Evolutionary conservation across 2,329 filamentous ascomycete genomes (phyloP), one percentile per base, ranked within the genome.

Genomic region (Albophoma yamanashiensis): DNA sequence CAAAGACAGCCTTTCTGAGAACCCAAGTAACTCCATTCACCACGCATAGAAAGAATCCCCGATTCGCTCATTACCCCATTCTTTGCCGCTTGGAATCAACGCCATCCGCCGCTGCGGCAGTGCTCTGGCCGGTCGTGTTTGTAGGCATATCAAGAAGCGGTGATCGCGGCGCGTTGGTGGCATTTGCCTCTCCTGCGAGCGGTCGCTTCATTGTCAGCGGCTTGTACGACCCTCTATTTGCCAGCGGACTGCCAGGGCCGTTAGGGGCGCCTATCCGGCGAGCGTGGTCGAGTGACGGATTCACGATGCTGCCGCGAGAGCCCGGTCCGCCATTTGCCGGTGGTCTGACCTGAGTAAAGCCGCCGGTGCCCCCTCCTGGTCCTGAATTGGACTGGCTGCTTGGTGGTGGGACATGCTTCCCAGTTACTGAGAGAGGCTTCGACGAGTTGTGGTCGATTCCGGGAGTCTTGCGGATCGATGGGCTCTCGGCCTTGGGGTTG

Each of bases 381-480:
- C 62, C 62, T 45, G 60, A 59, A 39, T 59, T 45, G 25, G 65
- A 58, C 58, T 74, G 71, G 62, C 66, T 70, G 63, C 60, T 67
- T n/a, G 68, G 55, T 1, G 79, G 77, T 1, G 79, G 70, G 0
- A 84, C 75, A 61, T 86, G 82, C 63, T 82, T 77, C 0, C 79
- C 75, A 55, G 78, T 79, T 63, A 81, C 82, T 4, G 81, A 82
- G 2, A 96, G 76, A 0, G 92, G 91, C 58, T 88, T 87, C 5
- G 89, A 92, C 58, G 84, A 87, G 27, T 77, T 85, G 69, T 95
- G 91, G 68, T 97, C 91, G 45, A 97, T 82, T 2, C 92, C 92
- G 0, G 89, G 89, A 0, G 93, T 97, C 70, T 93, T 92, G 62
- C 91, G 85, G 69, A 96, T 92, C 0, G 92, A 94, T 0, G 92